Conservation (phyloP, 2,329 filamentous ascomycete species). For the Colletotrichum navitas region DNA sequence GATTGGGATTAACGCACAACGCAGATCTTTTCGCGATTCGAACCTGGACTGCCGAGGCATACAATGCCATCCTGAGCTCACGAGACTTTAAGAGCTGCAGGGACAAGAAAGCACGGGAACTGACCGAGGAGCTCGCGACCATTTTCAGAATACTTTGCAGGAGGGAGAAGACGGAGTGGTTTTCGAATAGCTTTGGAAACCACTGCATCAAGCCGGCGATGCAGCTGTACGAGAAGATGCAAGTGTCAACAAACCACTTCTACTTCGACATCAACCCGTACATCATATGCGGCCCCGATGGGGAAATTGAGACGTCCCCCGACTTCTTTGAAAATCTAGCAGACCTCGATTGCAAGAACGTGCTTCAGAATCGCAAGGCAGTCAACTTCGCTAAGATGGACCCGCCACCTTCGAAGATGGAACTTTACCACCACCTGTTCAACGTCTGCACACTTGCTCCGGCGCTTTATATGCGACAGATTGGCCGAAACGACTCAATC, state of each 20-base stretch:
- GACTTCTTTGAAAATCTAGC: slow-evolving; percentile 51
- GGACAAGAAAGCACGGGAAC: slow-evolving; percentile 44
- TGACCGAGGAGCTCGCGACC: slow-evolving; percentile 48
- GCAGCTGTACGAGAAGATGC: slow-evolving; percentile 54
- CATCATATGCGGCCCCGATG: slow-evolving; percentile 45
- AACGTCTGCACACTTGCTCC: slow-evolving; percentile 54
- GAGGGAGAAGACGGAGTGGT: slow-evolving; percentile 45
- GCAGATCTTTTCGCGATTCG: slow-evolving; percentile 54
- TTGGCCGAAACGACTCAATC: slow-evolving; percentile 51
- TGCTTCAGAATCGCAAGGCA: slow-evolving; percentile 53
- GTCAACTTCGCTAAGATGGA: slow-evolving; percentile 52
- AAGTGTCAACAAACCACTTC: slow-evolving; percentile 55
- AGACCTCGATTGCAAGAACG: slow-evolving; percentile 52
- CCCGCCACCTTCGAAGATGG: slow-evolving; percentile 48
- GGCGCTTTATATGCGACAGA: slow-evolving; percentile 53
- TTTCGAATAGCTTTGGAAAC: slow-evolving; percentile 46
- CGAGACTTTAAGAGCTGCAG: slow-evolving; percentile 48
- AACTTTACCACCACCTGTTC: slow-evolving; percentile 49
- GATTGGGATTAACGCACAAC: not conserved
- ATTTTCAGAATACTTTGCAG: slow-evolving; percentile 48
- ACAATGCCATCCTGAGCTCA: slow-evolving; percentile 52
- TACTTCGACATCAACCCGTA: slow-evolving; percentile 52
- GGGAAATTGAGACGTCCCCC: slow-evolving; percentile 46
- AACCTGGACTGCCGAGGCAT: slow-evolving; percentile 55
- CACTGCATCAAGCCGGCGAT: slow-evolving; percentile 53